phyloP scores from a whole-genome alignment of 1,139 yeast species.

The Hyphopichia fennica region DNA sequence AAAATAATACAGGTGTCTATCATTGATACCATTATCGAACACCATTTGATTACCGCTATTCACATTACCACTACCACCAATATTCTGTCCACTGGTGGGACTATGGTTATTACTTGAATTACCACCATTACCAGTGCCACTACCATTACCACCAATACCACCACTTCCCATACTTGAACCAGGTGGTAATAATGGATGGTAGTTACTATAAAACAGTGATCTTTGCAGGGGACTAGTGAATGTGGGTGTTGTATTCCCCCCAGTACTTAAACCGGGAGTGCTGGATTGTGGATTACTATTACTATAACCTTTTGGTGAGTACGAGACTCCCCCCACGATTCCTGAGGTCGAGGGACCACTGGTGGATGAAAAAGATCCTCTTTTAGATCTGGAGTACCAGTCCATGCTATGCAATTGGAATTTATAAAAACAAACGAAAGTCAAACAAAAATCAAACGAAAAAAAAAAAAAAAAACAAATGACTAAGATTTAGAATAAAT shows the following conservation, averaged over 20 bases:
- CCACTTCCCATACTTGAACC: conserved; percentile 3
- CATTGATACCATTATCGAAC: conserved; percentile 8
- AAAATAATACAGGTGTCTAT: conserved; percentile 55
- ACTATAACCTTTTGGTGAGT: conserved; percentile 3
- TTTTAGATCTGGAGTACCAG: conserved; percentile 6
- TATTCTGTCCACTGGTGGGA: not conserved
- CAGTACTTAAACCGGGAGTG: not conserved
- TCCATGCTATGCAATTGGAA: too few relatives aligned
- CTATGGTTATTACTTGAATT: not conserved
- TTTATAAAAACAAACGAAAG: too few relatives aligned
- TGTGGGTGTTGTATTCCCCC: conserved; percentile 3
- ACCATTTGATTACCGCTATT: not conserved
- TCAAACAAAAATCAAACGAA: too few relatives aligned
- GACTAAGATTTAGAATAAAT: too few relatives aligned
- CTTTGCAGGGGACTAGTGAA: conserved; percentile 11
- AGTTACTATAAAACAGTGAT: conserved; percentile 9
- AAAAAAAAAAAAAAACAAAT: too few relatives aligned
- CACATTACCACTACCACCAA: not conserved
- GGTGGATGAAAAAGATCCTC: conserved; percentile 4
- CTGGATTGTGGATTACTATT: not conserved
- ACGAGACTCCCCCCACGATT: conserved; percentile 1
- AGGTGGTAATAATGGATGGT: conserved; percentile 12
- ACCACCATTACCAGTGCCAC: not conserved
- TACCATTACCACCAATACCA: not conserved
- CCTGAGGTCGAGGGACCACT: conserved; percentile 2